Evolutionary conservation across 1,139 yeast species (phyloP), one percentile per base, ranked within the genome.

Genomic region (Pneumocystis jirovecii): DNA sequence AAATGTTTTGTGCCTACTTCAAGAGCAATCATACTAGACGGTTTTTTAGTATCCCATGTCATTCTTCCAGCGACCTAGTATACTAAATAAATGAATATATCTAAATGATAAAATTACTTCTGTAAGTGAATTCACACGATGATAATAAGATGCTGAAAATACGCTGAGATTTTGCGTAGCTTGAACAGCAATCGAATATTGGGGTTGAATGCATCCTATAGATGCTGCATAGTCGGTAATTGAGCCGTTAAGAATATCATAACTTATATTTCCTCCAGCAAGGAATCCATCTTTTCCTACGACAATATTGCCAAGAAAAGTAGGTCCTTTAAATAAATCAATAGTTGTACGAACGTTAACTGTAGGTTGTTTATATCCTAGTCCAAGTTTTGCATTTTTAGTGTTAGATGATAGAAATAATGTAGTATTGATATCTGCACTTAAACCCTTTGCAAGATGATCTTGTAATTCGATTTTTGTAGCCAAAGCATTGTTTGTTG

Each of bases 1-100:
- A 83, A 81, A 84, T 93, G 93, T 85, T 89, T 91, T 78, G 97
- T 85, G 74, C 97, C 98, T 72, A 91, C 89, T 83, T 95, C 98
- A 74, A 95, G 85, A 68, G 82, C 83, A 73, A 85, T 88, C 69
- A 83, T 83, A 76, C 83, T 82, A 70, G 81, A 77, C 69, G 80
- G 76, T 66, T 81, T 74, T 78, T 89, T 85, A 71, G 96, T 86
- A 81, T 90, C 96, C 86, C 95, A 89, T 72, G 95, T 86, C 75
- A 97, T 96, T 83, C 88, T 91, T 74, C 97, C 96, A 21, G 61
- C 61, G 5, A 42, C 61, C 61, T 60, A 60, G 12, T 29, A 60
- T 21, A 31, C 12, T 60, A 60, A 60, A 39, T 60, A 21, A 15
- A 21, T 3, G 15, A 40, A 17, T 17, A 50, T 50, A 7, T 5